phyloP scores from a whole-genome alignment of 352 stramenopile genomes.

The Globisporangium okanoganense region DNA sequence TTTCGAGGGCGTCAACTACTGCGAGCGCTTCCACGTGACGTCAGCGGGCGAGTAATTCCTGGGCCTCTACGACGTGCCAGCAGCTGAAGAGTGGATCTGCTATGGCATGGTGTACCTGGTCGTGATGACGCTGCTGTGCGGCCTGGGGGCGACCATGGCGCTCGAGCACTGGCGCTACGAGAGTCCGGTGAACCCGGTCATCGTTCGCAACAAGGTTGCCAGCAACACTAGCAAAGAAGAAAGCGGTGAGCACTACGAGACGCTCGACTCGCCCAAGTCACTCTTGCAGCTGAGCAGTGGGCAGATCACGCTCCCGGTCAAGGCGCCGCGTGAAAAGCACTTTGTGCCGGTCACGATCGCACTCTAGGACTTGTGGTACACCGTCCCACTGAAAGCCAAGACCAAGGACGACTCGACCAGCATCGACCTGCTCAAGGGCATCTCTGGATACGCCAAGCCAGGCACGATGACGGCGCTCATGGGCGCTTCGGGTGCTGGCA shows the following conservation, averaged over 20 bases:
- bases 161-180: no score
- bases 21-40: constrained; percentile 3
- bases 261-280: no score
- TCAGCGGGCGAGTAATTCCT: constrained; percentile 31
- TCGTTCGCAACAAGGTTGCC: no score
- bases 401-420: constrained; percentile 17
- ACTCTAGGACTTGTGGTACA: constrained; percentile 34
- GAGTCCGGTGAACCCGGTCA: no score
- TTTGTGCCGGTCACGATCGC: constrained; percentile 25
- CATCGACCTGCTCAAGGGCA: constrained; percentile 56
- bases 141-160: no score
- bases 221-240: no score
- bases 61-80: constrained; percentile 25
- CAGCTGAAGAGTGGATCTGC: constrained; percentile 21
- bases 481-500: constrained; percentile 67
- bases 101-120: constrained; percentile 24
- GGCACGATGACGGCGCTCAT: constrained; percentile 54
- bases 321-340: no score
- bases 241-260: no score
- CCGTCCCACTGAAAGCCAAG: constrained; percentile 23
- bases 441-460: constrained; percentile 33
- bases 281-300: no score
- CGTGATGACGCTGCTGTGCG: no score
- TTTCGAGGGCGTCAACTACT: constrained; percentile 18
- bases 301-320: no score